Conservation (phyloP, 148 eudicot genomes). For the Agrostemma githago region DNA sequence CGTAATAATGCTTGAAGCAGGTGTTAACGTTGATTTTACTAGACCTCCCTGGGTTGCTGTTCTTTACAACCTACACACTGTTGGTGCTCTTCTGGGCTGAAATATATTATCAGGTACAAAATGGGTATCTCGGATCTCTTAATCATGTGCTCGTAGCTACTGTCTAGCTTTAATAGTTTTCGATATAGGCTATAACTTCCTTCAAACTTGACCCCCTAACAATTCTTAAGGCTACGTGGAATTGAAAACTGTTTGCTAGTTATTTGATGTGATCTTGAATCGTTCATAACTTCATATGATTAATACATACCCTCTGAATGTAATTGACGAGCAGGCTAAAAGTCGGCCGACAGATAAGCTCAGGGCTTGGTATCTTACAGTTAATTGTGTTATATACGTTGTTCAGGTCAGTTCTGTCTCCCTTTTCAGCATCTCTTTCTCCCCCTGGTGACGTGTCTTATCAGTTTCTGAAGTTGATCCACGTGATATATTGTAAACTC, state of each 20-base stretch:
- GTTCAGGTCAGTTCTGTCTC: slow-evolving; percentile 49
- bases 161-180: background rate
- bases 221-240: background rate
- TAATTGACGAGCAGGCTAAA: slow-evolving; percentile 59
- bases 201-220: background rate
- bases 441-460: background rate
- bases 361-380: slow-evolving; percentile 45
- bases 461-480: background rate
- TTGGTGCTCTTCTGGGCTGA: slow-evolving; percentile 98
- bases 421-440: background rate
- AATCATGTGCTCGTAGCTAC: background rate
- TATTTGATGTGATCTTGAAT: background rate
- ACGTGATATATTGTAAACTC: background rate
- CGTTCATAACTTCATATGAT: background rate
- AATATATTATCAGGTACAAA: slow-evolving; percentile 79
- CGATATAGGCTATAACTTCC: background rate
- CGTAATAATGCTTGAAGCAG: slow-evolving; percentile 36
- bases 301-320: background rate
- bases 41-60: slow-evolving; percentile 83
- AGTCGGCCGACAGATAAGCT: slow-evolving; percentile 76
- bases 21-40: slow-evolving; percentile 49
- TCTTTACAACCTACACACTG: slow-evolving; percentile 88
- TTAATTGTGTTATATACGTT: slow-evolving; percentile 58
- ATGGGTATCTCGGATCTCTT: slow-evolving; percentile 5
- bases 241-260: background rate